Percentiles rank a stretch among this genome's conserved stretches.
These are phyloP conservation scores for Stagonosporopsis cucurbitacearum DNA, from an alignment of 2,329 filamentous ascomycete genomes.

Conservation along the genomic window DNA sequence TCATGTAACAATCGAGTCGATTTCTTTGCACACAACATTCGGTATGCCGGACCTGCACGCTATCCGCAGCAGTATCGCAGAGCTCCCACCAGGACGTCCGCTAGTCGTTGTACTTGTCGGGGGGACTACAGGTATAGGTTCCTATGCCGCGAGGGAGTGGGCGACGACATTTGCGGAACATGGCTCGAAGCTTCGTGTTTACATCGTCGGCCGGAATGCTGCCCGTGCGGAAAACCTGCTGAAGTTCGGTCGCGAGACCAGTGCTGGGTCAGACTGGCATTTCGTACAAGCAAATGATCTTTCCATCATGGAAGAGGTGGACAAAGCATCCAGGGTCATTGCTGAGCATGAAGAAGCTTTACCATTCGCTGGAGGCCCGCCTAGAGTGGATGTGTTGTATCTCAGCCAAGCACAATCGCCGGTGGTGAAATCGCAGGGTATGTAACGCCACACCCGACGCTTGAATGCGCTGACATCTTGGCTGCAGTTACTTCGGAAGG, in stretches of 20 bases:
- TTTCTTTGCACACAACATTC: not conserved
- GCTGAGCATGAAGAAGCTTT: constrained; percentile 28
- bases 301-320: constrained; percentile 45
- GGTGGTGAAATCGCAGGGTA: constrained; percentile 56
- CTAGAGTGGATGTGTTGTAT: constrained; percentile 47
- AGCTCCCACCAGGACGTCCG: constrained; percentile 25
- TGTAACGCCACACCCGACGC: constrained; percentile 46
- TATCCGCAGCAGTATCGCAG: constrained; percentile 23
- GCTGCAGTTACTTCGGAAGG: constrained; percentile 51
- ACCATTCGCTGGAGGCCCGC: constrained; percentile 24
- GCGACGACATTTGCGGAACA: constrained; percentile 25
- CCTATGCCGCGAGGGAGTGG: constrained; percentile 29
- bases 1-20: not conserved
- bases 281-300: constrained; percentile 45
- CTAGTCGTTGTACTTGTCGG: constrained; percentile 31
- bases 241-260: constrained; percentile 33
- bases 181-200: constrained; percentile 45
- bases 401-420: constrained; percentile 38
- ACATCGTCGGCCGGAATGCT: constrained; percentile 53
- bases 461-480: constrained; percentile 10
- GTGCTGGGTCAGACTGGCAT: constrained; percentile 41
- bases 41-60: constrained; percentile 25
- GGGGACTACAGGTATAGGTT: constrained; percentile 37
- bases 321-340: constrained; percentile 41
- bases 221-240: constrained; percentile 36